Conservation (phyloP, 2,329 filamentous ascomycete species). For the Lomentospora prolificans region DNA sequence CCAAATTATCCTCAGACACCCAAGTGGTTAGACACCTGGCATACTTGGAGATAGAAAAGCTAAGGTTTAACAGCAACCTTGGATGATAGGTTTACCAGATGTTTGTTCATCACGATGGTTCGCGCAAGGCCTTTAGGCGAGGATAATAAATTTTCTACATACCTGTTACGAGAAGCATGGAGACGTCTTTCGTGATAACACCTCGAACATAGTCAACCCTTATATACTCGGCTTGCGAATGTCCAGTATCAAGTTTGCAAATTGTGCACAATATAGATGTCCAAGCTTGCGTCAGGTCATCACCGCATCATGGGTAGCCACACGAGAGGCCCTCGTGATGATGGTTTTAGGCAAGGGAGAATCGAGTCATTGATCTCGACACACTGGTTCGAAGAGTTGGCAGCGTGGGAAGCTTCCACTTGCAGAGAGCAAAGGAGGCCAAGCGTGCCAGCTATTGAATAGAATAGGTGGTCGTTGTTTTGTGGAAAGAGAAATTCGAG, state of each 20-base stretch:
- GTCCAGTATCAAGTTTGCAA: no score
- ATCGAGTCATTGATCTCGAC: conserved; percentile 43
- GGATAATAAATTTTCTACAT: not conserved
- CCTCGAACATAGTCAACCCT: no score
- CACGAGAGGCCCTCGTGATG: conserved; percentile 56
- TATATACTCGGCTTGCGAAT: no score
- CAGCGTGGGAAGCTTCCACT: conserved; percentile 26
- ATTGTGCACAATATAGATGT: no score
- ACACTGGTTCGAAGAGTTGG: conserved; percentile 38
- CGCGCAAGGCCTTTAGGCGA: not conserved
- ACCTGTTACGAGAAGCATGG: not conserved
- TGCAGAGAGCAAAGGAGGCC: conserved; percentile 14
- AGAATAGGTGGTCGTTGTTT: conserved; percentile 35
- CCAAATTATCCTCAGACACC: conserved; percentile 17
- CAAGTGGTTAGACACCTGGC: conserved; percentile 18
- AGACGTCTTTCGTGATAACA: not conserved
- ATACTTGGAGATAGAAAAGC: not conserved
- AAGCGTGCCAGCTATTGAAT: conserved; percentile 27
- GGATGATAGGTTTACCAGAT: conserved; percentile 33
- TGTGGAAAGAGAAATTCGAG: conserved; percentile 20
- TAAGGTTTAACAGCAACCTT: conserved; percentile 19
- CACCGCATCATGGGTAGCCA: conserved; percentile 55
- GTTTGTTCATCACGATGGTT: conserved; percentile 25
- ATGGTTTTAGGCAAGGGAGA: conserved; percentile 58
- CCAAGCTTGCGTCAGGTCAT: conserved; percentile 44